Evolutionary conservation across 164 flowering plant species (phyloP), one percentile per base, ranked within the genome.

Genomic region (Nelumbo lutea): DNA sequence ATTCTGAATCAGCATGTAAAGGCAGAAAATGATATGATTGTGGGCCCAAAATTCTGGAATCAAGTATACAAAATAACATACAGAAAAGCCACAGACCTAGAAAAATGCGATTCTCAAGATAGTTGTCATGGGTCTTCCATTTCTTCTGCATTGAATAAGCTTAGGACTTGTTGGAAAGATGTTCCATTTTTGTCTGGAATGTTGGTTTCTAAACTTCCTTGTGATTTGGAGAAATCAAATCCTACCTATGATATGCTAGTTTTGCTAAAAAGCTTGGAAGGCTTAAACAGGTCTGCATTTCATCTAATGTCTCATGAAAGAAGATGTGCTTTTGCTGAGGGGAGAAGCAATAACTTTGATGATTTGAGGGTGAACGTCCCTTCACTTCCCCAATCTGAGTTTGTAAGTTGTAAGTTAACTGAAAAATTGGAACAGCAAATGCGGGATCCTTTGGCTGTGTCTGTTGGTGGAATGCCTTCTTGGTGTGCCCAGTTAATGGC

Each of bases 371-470:
- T 81, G 42, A 4, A 57, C 58, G 72, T 77, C 72, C 66, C 74
- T 67, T 66, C 70, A 56, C 66, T 93, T 59, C 77, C 87, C 59
- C 88, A 81, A 61, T 73, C 64, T 71, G 98, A 96, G 78, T 93
- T 96, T 78, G 83, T 88, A 40, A 87, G 74, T 80, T 77, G 66
- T 72, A 96, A 84, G 73, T 69, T 96, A 73, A 86, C 98, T 43
- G 96, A 89, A 68, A 96, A 93, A 76, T 73, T 96, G 42, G 95
- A 89, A 73, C 96, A 89, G 78, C 99, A 93, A 78, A 84, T 96
- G 88, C 83, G 83, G 42, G 96, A 96, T 52, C 76, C 90, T 60
- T 71, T 85, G 71, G 81, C 86, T 60, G 73, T 86, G 15, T 79
- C 86, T 14, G 59, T 56, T 66, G 90, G 90, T 78, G 87, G 88